Evolutionary conservation across 805 yeast genomes (phyloP), one percentile per base, ranked within the genome.

Genomic region (Lipomyces spencermartinsiae): DNA sequence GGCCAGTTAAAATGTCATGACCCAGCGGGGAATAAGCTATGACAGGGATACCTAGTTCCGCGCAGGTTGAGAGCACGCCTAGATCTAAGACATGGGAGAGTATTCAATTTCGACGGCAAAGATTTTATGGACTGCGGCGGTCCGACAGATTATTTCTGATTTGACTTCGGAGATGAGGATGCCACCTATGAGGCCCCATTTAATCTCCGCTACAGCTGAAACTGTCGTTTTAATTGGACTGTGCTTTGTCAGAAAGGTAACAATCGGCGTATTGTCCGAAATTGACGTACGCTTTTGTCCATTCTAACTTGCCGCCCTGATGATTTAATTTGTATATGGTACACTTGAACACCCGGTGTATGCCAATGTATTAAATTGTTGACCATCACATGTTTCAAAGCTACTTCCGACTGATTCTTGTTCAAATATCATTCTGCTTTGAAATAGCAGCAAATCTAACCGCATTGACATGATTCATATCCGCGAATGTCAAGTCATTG

Each of bases 21-120:
- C 93, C 90, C 64, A 93, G 82, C 43, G 97, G 97, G 43, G 97
- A 90, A 78, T 93, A 93, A 34, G 93, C 91, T 66, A 91, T n/a
- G 33, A 91, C 81, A 16, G 96, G 89, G 64, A 93, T 84, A 16
- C 81, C 81, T 39, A 83, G 78, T 67, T 88, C 86, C 14, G 85
- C 83, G 71, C 89, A 86, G 5, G 84, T 83, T 2, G 82, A 84
- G 69, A 88, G 85, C 25, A 90, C 83, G 1, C 94, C 97, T 75
- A 89, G 86, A 1, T 76, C 68, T 46, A 85, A 73, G 49, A 89
- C 84, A 19, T 89, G 67, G 92, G 74, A 1, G 97, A 91, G 68
- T 88, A 84, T 78, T 93, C 98, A 56, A 90, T 83, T 79, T 93
- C 97, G 58, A 90, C 91, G 72, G 86, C 86, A 1, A 86, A 82